phyloP scores from a whole-genome alignment of 495 filamentous ascomycete species.

The Penicillium bovifimosum region DNA sequence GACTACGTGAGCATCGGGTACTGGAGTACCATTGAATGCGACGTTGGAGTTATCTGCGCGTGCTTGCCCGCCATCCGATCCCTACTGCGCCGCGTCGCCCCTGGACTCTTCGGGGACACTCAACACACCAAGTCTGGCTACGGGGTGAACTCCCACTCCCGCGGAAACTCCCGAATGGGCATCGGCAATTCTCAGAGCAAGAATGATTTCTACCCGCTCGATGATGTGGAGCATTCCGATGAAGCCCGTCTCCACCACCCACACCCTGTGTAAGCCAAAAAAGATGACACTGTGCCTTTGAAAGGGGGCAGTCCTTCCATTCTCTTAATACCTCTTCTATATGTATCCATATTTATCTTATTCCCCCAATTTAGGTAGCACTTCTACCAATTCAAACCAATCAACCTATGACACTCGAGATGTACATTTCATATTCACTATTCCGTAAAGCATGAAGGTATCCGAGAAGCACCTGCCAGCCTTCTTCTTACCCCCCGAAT shows the following conservation, averaged over 20 bases:
- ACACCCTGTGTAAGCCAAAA: neutral
- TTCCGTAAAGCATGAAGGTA: too few relatives aligned
- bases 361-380: neutral
- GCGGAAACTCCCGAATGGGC: conserved; percentile 18
- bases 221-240: conserved; percentile 24
- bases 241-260: conserved; percentile 10
- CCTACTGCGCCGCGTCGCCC: conserved; percentile 22
- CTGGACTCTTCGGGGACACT: conserved; percentile 24
- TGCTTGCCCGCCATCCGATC: conserved; percentile 32
- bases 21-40: conserved; percentile 32
- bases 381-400: neutral
- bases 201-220: conserved; percentile 21
- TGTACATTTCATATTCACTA: neutral
- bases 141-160: conserved; percentile 16
- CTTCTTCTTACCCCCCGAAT: too few relatives aligned
- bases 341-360: neutral
- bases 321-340: neutral
- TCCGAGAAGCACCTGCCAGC: too few relatives aligned
- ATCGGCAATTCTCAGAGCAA: conserved; percentile 16
- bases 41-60: conserved; percentile 32
- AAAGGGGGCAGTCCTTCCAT: neutral
- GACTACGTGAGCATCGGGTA: conserved; percentile 31
- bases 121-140: conserved; percentile 16
- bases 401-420: neutral
- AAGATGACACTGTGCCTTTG: neutral